Base-by-base conservation (phyloP, 148 eudicot genomes). In the Cornus kousa region DNA sequence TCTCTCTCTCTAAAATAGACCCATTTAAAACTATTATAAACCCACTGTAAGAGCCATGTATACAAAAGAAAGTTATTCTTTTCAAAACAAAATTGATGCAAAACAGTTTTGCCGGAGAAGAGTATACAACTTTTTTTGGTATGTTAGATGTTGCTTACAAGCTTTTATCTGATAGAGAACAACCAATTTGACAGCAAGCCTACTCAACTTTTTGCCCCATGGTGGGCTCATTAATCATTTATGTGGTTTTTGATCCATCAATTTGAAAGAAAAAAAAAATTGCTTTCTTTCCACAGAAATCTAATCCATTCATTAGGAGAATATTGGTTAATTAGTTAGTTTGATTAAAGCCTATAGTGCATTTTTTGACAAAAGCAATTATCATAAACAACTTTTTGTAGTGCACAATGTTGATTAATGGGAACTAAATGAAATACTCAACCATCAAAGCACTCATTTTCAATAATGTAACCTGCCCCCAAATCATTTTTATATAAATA, bases 391-490 rank as follows among this genome's bases (percentile, higher is more conserved):
- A 69, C 71, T 33, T 16, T 69, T 35, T 13, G 17, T 5, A 7
- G 8, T 7, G 72, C 48, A 69, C n/a, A 33, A 69, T 37, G 48
- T 20, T 31, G 35, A 43, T 43, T 53, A 53, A 10, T 53, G 14
- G n/a, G 4, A 13, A 53, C 8, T 43, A 43, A 8, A 43, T 43
- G 48, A 43, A 43, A 2, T 43, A 37, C 24, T 59, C 48, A 14
- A 67, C 59, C 17, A 67, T 24, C 71, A 67, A 76, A 40, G 78
- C 78, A 76, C 71, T 76, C 78, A 76, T 11, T 76, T 31, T 67
- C 24, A 48, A 9, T 76, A 72, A 76, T 76, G 72, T 76, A 76
- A 76, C 79, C 19, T 76, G 72, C 79, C 79, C 65, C 79, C 48
- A 67, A 67, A 17, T 60, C 48, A 43, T 43, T 43, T 66, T 62